Evolutionary conservation across 1,139 yeast species (phyloP), one percentile per base, ranked within the genome.

Genomic region (Citeromyces hawaiiensis): DNA sequence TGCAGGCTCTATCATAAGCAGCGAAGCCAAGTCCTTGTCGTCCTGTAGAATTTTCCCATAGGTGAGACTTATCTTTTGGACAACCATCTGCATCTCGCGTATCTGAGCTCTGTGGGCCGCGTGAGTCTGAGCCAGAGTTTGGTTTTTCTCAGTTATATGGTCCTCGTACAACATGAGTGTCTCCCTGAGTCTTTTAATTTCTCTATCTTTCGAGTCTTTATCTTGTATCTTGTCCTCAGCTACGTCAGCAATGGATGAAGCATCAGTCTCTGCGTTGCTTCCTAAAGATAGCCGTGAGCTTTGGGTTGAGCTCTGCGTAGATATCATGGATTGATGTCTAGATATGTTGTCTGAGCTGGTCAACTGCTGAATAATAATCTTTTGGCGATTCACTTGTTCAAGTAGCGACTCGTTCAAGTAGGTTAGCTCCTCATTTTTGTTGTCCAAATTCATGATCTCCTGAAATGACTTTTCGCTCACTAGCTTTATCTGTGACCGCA

Each of bases 401-500:
- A 9, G 16, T 4, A 30, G 34, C 17, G 34, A 30, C 17, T 30
- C 17, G 9, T 30, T 30, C 34, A 30, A n/a, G 17, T 30, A 30
- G 10, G 4, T 16, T 8, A 30, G 16, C 16, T 30, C 34, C 13
- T 30, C 34, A 17, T 30, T 30, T 13, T 13, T 30, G 17, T 13
- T 30, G 17, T 30, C 34, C 3, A 30, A 10, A 10, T 30, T 30
- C 34, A 30, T 30, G 9, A 30, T 30, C 17, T 30, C 34, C 9
- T 30, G 34, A n/a, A 30, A 30, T 16, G 34, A 30, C 17, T 13
- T 30, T 9, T 30, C 34, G 17, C 34, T 30, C 34, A 30, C 34
- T 9, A 30, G 34, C 17, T 30, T 30, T 14, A 30, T 30, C 17
- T 30, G 34, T 30, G 34, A 7, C 9, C 34, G 6, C 17, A 30